Conservation (phyloP, 306 rosid species). For the Malus orientalis region DNA sequence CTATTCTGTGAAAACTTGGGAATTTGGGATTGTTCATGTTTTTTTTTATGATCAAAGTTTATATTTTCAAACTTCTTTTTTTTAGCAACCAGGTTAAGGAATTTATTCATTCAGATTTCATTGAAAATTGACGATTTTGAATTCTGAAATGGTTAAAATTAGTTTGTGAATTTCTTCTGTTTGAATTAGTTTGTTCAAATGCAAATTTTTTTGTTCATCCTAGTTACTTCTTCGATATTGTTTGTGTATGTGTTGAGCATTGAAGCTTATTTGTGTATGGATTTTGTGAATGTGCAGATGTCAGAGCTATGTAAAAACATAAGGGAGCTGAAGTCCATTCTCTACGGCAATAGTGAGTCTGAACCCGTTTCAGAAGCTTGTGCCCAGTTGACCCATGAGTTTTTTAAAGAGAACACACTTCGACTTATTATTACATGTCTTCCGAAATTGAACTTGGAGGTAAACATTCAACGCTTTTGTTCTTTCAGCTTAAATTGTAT, state of each 20-base stretch:
- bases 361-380: slow-evolving; percentile 96
- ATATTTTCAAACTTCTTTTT: background rate
- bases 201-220: background rate
- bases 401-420: slow-evolving; percentile 70
- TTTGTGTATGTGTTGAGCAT: background rate
- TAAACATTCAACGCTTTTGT: slow-evolving; percentile 12
- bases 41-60: background rate
- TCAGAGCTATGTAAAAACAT: slow-evolving; percentile 59
- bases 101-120: background rate
- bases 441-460: slow-evolving; percentile 96
- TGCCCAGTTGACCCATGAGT: slow-evolving; percentile 83
- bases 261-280: slow-evolving; percentile 21
- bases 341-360: slow-evolving; percentile 90
- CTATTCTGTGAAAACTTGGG: background rate
- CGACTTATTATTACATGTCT: slow-evolving; percentile 66
- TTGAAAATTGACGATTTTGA: background rate
- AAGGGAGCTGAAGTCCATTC: slow-evolving; percentile 82
- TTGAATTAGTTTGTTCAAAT: background rate
- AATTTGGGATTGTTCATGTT: background rate
- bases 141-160: background rate
- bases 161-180: background rate
- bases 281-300: slow-evolving; percentile 43
- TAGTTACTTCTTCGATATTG: background rate
- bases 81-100: background rate
- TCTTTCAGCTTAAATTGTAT: background rate